These are phyloP conservation scores for Escovopsis weberi DNA, from an alignment of 2,329 filamentous ascomycete species.

Conservation along the genomic window DNA sequence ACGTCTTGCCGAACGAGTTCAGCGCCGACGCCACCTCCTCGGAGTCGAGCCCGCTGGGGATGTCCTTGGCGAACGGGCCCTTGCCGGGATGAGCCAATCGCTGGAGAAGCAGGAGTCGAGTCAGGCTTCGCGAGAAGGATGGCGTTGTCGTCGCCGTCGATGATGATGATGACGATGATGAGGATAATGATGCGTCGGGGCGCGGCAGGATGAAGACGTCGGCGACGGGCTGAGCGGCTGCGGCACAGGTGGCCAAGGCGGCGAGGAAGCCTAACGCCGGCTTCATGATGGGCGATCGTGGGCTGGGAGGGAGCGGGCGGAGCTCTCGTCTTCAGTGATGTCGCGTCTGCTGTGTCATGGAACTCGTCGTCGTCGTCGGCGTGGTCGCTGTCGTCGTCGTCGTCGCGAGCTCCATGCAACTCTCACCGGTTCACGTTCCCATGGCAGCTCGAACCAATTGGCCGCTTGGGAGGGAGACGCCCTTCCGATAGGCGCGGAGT, in stretches of 20 bases:
- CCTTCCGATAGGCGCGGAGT: slow-evolving; percentile 1
- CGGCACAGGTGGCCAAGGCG: slow-evolving; percentile 23
- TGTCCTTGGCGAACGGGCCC: slow-evolving; percentile 33
- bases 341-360: slow-evolving; percentile 4
- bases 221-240: slow-evolving; percentile 27
- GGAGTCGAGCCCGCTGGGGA: slow-evolving; percentile 23
- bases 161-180: too few species aligned
- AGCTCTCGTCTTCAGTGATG: slow-evolving; percentile 15
- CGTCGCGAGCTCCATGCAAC: slow-evolving; percentile 12
- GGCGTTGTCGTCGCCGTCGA: slow-evolving; percentile 14
- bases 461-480: not conserved
- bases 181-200: slow-evolving; percentile 11
- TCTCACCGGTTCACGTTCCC: not conserved
- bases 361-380: not conserved
- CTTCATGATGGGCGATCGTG: slow-evolving; percentile 24
- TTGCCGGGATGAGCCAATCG: slow-evolving; percentile 34
- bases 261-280: slow-evolving; percentile 25
- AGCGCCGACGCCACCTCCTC: slow-evolving; percentile 41
- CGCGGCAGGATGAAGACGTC: slow-evolving; percentile 38
- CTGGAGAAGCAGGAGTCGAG: slow-evolving; percentile 44
- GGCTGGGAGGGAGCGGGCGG: slow-evolving; percentile 12
- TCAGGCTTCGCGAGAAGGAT: slow-evolving; percentile 37
- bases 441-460: not conserved
- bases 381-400: too few species aligned
- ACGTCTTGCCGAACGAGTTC: slow-evolving; percentile 42